Base-by-base conservation (phyloP, 805 yeast genomes). In the Zygoascus biomembranicola region DNA sequence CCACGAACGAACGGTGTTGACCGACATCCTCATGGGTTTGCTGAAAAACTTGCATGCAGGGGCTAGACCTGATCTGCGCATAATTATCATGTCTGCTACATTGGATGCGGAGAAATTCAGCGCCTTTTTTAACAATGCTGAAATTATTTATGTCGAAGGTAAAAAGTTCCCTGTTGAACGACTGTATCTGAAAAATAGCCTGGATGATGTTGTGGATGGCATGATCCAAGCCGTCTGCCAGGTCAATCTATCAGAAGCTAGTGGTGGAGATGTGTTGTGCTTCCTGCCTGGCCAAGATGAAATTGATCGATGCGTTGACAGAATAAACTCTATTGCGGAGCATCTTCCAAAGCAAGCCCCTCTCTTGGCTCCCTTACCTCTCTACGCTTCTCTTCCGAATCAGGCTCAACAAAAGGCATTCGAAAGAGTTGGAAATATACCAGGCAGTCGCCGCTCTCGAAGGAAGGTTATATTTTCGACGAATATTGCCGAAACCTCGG, bases 221-320 rank as follows among this genome's bases (percentile, higher is more conserved):
- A 75, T 84, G 63, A 80, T 87, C 11, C 79, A 85, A 59, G 73
- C 90, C 1, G 81, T 88, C 11, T 77, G 87, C 2, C 96, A 90
- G 65, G 73, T 90, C 13, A 90, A 94, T 64, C 74, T 77, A 60
- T 73, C 85, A 8, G 97, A 94, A 65, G 87, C 79, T 16, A 26
- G 20, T 3, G 78, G 78, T 32, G 99, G 99, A 47, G 99, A 94
- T 66, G 79, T 94, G n/a, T 70, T 94, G 31, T 92, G 92, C 52
- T 94, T 94, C 65, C 71, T 94, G 52, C 90, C 98, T 0, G 99
- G 99, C 57, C 99, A 94, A 68, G 99, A 94, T 65, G 99, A 94
- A 64, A 94, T 94, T 66, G 99, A 94, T 66, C 85, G 85, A 60
- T 84, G 87, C 13, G 89, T 81, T 1, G 77, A 79, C 14, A 69